Evolutionary conservation across 176 grass and related monocot species (phyloP).

Genomic region (Dactylis glomerata): DNA sequence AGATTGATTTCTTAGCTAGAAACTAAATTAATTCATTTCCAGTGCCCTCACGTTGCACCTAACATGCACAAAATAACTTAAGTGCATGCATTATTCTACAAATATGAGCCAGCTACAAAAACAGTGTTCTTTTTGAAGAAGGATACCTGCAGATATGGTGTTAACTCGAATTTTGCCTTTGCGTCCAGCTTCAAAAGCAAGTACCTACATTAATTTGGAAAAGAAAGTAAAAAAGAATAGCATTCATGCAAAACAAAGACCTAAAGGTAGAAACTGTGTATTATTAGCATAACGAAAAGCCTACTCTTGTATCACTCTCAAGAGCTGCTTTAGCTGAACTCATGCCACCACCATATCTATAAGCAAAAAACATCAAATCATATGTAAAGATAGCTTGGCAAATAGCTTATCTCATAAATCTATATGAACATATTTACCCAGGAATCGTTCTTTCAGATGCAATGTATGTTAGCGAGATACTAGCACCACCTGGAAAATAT

Average conservation of each 20-base stretch:
- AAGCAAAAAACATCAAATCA: conserved; percentile 20
- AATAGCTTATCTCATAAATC: background rate
- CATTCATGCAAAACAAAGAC: background rate
- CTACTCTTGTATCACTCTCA: conserved; percentile 90
- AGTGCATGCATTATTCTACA: background rate
- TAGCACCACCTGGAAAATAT: conserved; percentile 74
- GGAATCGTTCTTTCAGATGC: conserved; percentile 88
- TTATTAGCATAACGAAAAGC: background rate
- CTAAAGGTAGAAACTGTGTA: conserved; percentile 4
- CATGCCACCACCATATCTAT: conserved; percentile 94
- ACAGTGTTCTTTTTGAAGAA: background rate
- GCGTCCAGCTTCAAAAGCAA: conserved; percentile 92
- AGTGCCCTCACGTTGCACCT: background rate
- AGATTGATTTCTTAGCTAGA: conserved; percentile 3
- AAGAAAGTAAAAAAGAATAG: background rate
- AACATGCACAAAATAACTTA: background rate
- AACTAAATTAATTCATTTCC: background rate
- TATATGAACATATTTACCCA: conserved; percentile 53
- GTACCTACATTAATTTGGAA: conserved; percentile 41
- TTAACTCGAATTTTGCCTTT: conserved; percentile 90
- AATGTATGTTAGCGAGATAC: conserved; percentile 89
- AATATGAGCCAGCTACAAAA: background rate
- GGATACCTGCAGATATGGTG: conserved; percentile 91
- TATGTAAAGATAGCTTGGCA: background rate
- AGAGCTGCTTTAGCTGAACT: conserved; percentile 96